Percentiles rank a stretch among this genome's conserved stretches.
These are phyloP conservation scores for Apocynum venetum DNA, from an alignment of 257 asterid genomes.

Conservation along the genomic window DNA sequence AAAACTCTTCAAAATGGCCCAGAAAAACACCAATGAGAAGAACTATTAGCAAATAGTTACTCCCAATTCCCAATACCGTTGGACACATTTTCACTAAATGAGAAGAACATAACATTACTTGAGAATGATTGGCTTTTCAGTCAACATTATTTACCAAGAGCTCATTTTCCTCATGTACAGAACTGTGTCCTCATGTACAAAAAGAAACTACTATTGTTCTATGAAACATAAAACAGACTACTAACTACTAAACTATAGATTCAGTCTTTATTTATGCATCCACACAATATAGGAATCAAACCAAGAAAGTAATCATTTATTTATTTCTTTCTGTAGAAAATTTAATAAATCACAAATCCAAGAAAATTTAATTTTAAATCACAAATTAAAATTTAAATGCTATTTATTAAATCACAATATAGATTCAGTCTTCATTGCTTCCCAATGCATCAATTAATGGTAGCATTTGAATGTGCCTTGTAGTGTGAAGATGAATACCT, in stretches of 20 bases:
- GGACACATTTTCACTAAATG: background rate
- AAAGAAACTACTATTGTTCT: background rate
- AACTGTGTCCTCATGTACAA: background rate
- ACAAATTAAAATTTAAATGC: too few species aligned
- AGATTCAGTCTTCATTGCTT: too few species aligned
- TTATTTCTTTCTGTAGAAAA: background rate
- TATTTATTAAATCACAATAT: too few species aligned
- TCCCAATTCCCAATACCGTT: background rate
- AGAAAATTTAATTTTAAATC: background rate
- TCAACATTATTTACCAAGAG: background rate
- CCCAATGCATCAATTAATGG: background rate
- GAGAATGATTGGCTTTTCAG: background rate
- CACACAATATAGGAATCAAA: background rate
- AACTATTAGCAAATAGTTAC: background rate
- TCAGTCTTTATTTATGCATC: background rate
- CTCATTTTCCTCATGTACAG: background rate
- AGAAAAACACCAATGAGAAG: background rate
- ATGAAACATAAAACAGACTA: background rate
- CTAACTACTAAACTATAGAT: background rate
- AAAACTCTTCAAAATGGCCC: background rate
- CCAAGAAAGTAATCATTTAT: background rate
- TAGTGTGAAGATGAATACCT: conserved; percentile 41
- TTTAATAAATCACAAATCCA: background rate
- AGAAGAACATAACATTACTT: background rate
- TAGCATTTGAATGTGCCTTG: too few species aligned